Base-by-base conservation (phyloP, 192 early-diverging fungal genomes). In the Podila clonocystis region DNA sequence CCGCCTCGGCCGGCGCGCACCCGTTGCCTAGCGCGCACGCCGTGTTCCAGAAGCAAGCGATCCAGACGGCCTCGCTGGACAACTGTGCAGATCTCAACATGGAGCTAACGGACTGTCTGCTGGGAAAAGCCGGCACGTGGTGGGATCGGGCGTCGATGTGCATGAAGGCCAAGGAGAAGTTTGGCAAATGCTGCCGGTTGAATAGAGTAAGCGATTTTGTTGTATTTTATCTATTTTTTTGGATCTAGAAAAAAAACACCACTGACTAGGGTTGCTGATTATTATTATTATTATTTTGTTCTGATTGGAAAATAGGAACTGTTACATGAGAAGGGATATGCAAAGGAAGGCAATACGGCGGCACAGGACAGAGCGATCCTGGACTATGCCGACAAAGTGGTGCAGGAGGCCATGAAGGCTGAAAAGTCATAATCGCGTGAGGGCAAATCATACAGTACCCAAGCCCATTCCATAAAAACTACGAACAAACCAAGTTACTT, bases 31-130 rank as follows among this genome's bases (percentile, higher is more conserved):
- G 19, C 17, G 71, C 58, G 0, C 70, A 80, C 50, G 26, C 62
- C 11, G 36, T 60, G 7, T 38, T 34, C 26, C 77, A 80, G 34
- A 80, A 52, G 58, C 63, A 80, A 22, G 77, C 77, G 9, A 80
- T 73, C 20, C 65, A 80, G 17, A 59, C 2, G 0, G 77, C 77
- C 0, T 60, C 77, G 2, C 30, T 80, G 22, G 77, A 80, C 36
- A 80, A 80, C 31, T 80, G 77, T 64, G 77, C 77, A 34, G 77
- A 80, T 73, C 4, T 80, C 1, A 80, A 80, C 29, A 59, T 68
- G 52, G 77, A 73, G 58, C 41, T 80, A 38, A 65, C 70, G 22
- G 77, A 80, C 36, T 80, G 77, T 66, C 50, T 80, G 3, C 24
- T 69, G 28, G 77, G 77, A 0, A 57, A 41, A 22, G 62, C 77